Percentiles rank a stretch among this genome's conserved stretches.
These are phyloP conservation scores for Oidium heveae DNA, from an alignment of 2,329 filamentous ascomycete species.

Conservation along the genomic window DNA sequence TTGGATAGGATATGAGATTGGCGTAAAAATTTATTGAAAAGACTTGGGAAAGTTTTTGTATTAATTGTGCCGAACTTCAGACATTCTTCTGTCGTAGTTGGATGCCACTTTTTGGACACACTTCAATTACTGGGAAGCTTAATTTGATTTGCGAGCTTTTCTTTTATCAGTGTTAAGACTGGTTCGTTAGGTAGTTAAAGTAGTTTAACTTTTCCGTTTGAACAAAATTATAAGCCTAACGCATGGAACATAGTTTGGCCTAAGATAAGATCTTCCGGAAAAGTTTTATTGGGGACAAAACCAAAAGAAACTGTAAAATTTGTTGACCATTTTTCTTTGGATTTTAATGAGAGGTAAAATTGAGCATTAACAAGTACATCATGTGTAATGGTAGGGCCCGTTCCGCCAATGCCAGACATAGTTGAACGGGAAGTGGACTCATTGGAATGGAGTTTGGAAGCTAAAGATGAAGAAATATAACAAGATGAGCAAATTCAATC, in stretches of 20 bases:
- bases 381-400: not conserved
- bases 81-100: no score
- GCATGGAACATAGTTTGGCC: not conserved
- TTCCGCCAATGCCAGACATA: not conserved
- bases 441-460: not conserved
- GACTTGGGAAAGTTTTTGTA: no score
- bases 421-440: not conserved
- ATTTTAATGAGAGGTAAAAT: not conserved
- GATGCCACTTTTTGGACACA: no score
- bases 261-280: not conserved
- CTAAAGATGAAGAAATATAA: constrained; percentile 1
- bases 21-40: no score
- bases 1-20: no score
- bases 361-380: not conserved
- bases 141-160: no score
- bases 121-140: no score
- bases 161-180: not conserved
- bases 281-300: not conserved
- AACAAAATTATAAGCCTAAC: not conserved
- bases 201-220: not conserved
- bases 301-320: not conserved
- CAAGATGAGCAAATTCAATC: not conserved
- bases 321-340: not conserved
- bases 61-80: no score
- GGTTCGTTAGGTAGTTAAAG: not conserved